Percentiles rank a stretch among this genome's conserved stretches.
These are phyloP conservation scores for Pseudodiploospora longispora DNA, from an alignment of 2,329 filamentous ascomycete genomes.

Conservation along the genomic window DNA sequence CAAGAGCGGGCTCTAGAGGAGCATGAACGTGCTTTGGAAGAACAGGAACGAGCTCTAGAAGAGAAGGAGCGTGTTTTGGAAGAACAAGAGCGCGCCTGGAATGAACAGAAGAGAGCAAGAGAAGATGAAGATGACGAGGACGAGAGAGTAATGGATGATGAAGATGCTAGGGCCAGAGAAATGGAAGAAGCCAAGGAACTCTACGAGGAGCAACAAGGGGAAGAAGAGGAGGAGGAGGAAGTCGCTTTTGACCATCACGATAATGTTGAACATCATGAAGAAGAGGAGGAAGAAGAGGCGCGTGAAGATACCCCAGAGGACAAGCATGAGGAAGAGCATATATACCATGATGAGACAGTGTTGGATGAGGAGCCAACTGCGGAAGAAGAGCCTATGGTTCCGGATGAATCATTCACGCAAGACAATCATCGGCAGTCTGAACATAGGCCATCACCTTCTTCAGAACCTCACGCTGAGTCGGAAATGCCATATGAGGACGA, in stretches of 20 bases:
- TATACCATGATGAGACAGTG: not conserved
- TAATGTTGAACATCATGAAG: too few species aligned
- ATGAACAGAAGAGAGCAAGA: too few species aligned
- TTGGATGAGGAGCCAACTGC: slow-evolving; percentile 5
- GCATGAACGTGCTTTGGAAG: too few species aligned
- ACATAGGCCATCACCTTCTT: not conserved
- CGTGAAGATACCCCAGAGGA: slow-evolving; percentile 1
- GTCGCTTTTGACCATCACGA: not conserved
- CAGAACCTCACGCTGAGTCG: slow-evolving; percentile 9
- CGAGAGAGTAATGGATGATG: too few species aligned
- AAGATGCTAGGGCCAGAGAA: not conserved
- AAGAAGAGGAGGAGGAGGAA: not conserved
- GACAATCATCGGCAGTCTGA: too few species aligned
- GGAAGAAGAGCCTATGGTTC: not conserved
- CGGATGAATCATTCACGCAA: not conserved
- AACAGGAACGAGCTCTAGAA: too few species aligned
- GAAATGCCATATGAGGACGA: slow-evolving; percentile 22
- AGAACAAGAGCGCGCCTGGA: too few species aligned
- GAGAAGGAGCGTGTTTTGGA: too few species aligned
- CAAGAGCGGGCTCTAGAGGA: not conserved
- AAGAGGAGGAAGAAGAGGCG: not conserved
- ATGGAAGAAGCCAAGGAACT: slow-evolving; percentile 1
- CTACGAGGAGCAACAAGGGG: slow-evolving; percentile 19
- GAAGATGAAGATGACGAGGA: too few species aligned
- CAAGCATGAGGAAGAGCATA: not conserved